phyloP scores from a whole-genome alignment of 768 basidiomycete species.

The Podaxis sp. region DNA sequence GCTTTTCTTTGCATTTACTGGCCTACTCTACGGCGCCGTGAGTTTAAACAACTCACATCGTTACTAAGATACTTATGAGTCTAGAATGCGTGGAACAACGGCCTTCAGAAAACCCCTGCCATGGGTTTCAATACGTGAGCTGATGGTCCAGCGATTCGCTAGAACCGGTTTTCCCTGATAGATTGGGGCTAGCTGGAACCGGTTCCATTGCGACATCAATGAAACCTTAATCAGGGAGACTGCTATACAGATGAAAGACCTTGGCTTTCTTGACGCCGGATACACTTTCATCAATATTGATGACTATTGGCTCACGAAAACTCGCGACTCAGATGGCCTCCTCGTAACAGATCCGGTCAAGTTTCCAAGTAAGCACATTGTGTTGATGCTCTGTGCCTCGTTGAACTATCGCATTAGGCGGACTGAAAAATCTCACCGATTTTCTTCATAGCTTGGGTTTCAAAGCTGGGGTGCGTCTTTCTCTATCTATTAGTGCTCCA shows the following conservation, averaged over 20 bases:
- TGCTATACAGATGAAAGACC: slow-evolving; percentile 18
- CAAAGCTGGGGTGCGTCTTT: slow-evolving; percentile 20
- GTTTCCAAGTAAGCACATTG: slow-evolving; percentile 16
- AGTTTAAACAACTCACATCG: background rate
- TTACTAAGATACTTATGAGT: background rate
- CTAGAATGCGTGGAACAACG: slow-evolving; percentile 18
- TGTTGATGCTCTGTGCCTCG: no score
- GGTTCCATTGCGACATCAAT: slow-evolving; percentile 21
- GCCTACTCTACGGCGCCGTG: background rate
- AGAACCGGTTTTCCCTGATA: background rate
- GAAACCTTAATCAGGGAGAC: slow-evolving; percentile 20
- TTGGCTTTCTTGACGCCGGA: slow-evolving; percentile 21
- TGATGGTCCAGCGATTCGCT: background rate
- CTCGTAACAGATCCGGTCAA: slow-evolving; percentile 18
- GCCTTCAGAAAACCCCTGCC: slow-evolving; percentile 18
- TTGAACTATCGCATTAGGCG: background rate
- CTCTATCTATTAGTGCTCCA: background rate
- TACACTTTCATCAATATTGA: slow-evolving; percentile 23
- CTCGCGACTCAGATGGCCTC: slow-evolving; percentile 16
- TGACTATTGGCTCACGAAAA: slow-evolving; percentile 22
- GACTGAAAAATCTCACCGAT: slow-evolving; percentile 20
- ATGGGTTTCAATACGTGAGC: slow-evolving; percentile 24
- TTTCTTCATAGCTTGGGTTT: slow-evolving; percentile 21
- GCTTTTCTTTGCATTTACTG: background rate
- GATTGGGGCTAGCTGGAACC: slow-evolving; percentile 17